Conservation (phyloP, 1,139 yeast genomes). For the Blastobotrys serpentis region DNA sequence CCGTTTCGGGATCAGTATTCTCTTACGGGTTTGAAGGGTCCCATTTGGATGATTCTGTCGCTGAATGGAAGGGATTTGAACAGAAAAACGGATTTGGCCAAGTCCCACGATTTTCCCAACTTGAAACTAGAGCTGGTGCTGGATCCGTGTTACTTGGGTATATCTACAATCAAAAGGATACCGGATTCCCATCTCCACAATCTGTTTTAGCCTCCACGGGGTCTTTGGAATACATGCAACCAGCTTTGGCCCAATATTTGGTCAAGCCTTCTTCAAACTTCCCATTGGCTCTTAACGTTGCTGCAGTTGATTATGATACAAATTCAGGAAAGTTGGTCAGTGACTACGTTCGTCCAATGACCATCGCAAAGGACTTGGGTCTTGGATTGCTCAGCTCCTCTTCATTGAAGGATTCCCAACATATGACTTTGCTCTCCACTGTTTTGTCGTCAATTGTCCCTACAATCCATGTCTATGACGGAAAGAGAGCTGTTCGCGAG, state of each 20-base stretch:
- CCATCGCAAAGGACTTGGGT: constrained; percentile 62
- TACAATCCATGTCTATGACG: constrained; percentile 74
- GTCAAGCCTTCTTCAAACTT: constrained; percentile 33
- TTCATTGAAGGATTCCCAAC: constrained; percentile 49
- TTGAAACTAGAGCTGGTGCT: constrained; percentile 84
- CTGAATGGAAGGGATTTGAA: constrained; percentile 53
- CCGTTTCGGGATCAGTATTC: constrained; percentile 63
- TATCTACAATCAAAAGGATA: constrained; percentile 40
- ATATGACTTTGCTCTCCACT: constrained; percentile 63
- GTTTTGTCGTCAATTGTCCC: constrained; percentile 64
- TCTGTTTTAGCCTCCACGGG: constrained; percentile 64
- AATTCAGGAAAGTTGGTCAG: constrained; percentile 53
- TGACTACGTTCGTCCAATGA: constrained; percentile 65
- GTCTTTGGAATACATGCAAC: constrained; percentile 67
- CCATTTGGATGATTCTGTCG: constrained; percentile 58
- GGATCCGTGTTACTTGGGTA: constrained; percentile 78
- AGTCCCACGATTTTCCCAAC: constrained; percentile 56
- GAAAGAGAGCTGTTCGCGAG: constrained; percentile 61
- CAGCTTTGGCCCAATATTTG: constrained; percentile 46
- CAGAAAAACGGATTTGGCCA: constrained; percentile 54
- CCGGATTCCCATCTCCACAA: constrained; percentile 28
- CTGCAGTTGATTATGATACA: constrained; percentile 69
- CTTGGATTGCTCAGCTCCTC: constrained; percentile 74
- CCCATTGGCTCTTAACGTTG: constrained; percentile 63
- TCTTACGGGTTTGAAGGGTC: constrained; percentile 66